phyloP scores from a whole-genome alignment of 75 land plant species.

The Cryptomeria japonica region DNA sequence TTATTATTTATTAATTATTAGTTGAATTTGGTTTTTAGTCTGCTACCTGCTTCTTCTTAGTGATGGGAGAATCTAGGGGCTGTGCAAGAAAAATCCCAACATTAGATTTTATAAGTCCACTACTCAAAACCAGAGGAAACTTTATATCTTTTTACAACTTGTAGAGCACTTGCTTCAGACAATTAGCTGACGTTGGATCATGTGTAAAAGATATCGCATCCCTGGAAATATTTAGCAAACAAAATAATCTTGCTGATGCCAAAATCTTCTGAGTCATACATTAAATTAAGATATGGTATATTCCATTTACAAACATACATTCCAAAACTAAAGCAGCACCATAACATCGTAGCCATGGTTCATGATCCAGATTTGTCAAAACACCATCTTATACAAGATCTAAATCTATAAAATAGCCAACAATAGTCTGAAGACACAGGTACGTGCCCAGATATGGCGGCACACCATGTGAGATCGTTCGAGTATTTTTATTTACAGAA shows the following conservation, averaged over 20 bases:
- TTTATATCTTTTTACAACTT: too few relatives aligned
- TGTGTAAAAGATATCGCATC: not conserved
- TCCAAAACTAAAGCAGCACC: not conserved
- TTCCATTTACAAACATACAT: not conserved
- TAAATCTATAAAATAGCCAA: too few relatives aligned
- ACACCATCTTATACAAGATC: not conserved
- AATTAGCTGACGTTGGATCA: not conserved
- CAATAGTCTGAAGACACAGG: not conserved
- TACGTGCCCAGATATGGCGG: not conserved
- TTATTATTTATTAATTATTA: not conserved
- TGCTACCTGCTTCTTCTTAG: not conserved
- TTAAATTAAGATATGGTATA: not conserved
- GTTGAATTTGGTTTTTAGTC: not conserved
- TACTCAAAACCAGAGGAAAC: not conserved
- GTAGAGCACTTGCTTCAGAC: not conserved
- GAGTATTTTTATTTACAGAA: too few relatives aligned
- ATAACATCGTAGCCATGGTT: not conserved
- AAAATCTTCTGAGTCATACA: not conserved
- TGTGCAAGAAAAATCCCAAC: not conserved
- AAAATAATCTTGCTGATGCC: not conserved
- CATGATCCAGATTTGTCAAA: not conserved
- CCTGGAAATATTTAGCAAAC: too few relatives aligned
- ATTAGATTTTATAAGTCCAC: not conserved
- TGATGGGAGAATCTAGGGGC: not conserved
- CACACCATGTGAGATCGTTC: too few relatives aligned